Conservation (phyloP, 805 yeast genomes). For the Saccharomycopsis selenospora region DNA sequence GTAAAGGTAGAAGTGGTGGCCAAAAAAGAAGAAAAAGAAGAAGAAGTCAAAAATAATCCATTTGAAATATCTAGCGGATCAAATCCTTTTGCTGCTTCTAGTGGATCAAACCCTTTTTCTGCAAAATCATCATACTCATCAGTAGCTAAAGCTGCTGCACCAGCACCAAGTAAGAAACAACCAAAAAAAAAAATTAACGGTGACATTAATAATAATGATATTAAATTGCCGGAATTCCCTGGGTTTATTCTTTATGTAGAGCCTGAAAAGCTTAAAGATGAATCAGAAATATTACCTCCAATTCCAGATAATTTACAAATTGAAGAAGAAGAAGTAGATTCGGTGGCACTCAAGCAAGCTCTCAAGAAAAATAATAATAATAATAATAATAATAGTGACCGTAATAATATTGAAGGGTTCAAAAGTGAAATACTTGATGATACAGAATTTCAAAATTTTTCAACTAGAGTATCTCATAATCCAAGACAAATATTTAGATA, state of each 20-base stretch:
- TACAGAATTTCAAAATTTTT: constrained; percentile 70
- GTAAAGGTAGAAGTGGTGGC: constrained; percentile 33
- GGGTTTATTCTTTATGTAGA: constrained; percentile 69
- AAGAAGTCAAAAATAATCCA: constrained; percentile 12
- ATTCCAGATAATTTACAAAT: constrained; percentile 47
- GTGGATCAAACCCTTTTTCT: constrained; percentile 34
- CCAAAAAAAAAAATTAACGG: constrained; percentile 23
- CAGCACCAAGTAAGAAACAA: constrained; percentile 20
- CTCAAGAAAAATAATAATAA: constrained; percentile 1
- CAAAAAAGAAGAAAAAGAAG: constrained; percentile 35
- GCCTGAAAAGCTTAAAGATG: constrained; percentile 48
- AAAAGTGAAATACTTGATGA: constrained; percentile 60
- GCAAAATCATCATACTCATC: constrained; percentile 24
- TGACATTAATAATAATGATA: constrained; percentile 23
- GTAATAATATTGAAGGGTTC: constrained; percentile 30
- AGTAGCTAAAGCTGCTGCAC: constrained; percentile 18
- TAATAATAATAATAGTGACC: neutral
- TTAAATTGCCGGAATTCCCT: constrained; percentile 44
- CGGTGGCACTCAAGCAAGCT: constrained; percentile 27
- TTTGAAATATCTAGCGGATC: constrained; percentile 13
- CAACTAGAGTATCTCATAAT: constrained; percentile 68
- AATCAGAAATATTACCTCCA: constrained; percentile 42
- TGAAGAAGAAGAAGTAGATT: constrained; percentile 41
- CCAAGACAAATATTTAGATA: constrained; percentile 84
- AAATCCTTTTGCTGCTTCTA: constrained; percentile 28